phyloP scores from a whole-genome alignment of 805 yeast species.

The Candida koratica region DNA sequence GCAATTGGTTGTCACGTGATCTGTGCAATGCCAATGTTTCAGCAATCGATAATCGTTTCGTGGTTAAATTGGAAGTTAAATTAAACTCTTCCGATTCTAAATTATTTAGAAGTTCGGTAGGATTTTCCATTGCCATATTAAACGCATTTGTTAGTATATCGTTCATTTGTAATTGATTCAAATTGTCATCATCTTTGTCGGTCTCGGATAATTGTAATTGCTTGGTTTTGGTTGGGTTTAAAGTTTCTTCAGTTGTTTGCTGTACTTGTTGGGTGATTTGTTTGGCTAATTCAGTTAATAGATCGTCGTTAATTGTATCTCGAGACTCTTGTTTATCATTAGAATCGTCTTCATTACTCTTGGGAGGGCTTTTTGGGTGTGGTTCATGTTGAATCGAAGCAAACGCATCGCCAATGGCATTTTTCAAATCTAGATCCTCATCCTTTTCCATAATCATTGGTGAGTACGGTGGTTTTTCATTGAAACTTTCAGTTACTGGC shows the following conservation, averaged over 20 bases:
- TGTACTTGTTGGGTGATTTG: constrained; percentile 31
- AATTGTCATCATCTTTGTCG: constrained; percentile 23
- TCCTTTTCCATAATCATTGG: constrained; percentile 15
- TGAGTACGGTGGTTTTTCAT: constrained; percentile 8
- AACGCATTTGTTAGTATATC: constrained; percentile 75
- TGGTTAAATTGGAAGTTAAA: constrained; percentile 7
- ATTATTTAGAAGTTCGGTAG: constrained; percentile 41
- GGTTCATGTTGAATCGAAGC: constrained; percentile 15
- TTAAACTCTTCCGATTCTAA: constrained; percentile 26
- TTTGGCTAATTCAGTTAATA: constrained; percentile 26
- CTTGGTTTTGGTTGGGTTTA: too few relatives aligned
- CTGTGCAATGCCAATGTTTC: constrained; percentile 56
- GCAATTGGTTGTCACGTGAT: constrained; percentile 27
- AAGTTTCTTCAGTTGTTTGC: constrained; percentile 12
- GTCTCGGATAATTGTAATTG: constrained; percentile 29
- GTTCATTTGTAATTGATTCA: constrained; percentile 57
- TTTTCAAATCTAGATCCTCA: constrained; percentile 26
- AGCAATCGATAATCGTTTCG: constrained; percentile 48
- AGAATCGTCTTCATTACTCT: constrained; percentile 17
- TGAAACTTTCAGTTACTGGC: background rate
- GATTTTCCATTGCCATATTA: constrained; percentile 70
- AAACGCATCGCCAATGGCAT: constrained; percentile 40
- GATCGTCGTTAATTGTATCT: constrained; percentile 16
- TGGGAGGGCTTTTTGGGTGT: constrained; percentile 1
- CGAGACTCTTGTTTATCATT: constrained; percentile 18